Conservation (phyloP, 2,329 filamentous ascomycete species). For the Exophiala lecanii-corni region DNA sequence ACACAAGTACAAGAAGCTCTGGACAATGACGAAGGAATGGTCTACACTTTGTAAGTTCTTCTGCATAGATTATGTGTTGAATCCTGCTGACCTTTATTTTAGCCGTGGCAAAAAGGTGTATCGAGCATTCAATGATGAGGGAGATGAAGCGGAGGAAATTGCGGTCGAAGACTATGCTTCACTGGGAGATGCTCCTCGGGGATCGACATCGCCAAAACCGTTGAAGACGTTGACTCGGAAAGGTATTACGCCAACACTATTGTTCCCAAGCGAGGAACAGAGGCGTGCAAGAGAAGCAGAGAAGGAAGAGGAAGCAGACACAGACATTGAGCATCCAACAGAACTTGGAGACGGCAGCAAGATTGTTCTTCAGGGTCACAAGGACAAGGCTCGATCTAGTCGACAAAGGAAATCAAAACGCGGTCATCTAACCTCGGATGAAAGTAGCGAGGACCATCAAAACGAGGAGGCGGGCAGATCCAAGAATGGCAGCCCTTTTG, state of each 20-base stretch:
- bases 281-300: constrained; percentile 36
- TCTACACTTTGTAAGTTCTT: constrained; percentile 57
- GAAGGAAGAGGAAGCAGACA: constrained; percentile 50
- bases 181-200: constrained; percentile 30
- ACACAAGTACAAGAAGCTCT: constrained; percentile 48
- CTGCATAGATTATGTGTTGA: too few relatives aligned
- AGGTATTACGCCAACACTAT: constrained; percentile 55
- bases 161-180: constrained; percentile 40
- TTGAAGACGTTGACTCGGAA: constrained; percentile 53
- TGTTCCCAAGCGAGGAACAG: constrained; percentile 50
- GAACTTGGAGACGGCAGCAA: constrained; percentile 3
- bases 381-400: too few relatives aligned
- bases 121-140: constrained; percentile 48
- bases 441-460: neutral
- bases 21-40: constrained; percentile 52
- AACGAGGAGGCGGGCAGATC: neutral
- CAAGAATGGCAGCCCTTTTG: constrained; percentile 25
- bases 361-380: too few relatives aligned
- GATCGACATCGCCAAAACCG: constrained; percentile 29
- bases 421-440: neutral
- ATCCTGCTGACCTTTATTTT: too few relatives aligned
- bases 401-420: neutral
- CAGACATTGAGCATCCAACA: constrained; percentile 49
- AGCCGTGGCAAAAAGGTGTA: constrained; percentile 61
- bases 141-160: constrained; percentile 39